Conservation (phyloP, 257 asterid genomes). For the Leptodermis oblonga region DNA sequence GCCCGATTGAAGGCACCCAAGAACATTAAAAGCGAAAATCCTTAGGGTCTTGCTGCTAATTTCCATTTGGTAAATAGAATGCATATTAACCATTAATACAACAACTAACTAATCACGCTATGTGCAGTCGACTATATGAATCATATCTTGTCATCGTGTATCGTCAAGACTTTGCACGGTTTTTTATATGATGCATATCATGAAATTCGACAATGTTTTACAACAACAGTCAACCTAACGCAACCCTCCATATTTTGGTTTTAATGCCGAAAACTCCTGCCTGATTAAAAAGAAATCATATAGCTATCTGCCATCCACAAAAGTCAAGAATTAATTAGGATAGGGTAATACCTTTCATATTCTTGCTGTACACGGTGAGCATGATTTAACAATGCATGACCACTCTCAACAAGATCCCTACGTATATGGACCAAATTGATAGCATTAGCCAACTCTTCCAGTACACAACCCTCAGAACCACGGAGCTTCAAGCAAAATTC, state of each 20-base stretch:
- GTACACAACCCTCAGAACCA: conserved; percentile 88
- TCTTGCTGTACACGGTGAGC: conserved; percentile 93
- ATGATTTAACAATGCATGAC: conserved; percentile 81
- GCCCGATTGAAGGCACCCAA: background rate
- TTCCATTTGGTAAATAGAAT: background rate
- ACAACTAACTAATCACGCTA: too few relatives aligned
- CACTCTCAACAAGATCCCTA: conserved; percentile 88
- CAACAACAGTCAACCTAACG: background rate
- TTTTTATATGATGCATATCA: too few relatives aligned
- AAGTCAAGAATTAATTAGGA: conserved; percentile 14
- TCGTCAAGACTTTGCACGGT: too few relatives aligned
- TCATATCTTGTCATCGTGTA: too few relatives aligned
- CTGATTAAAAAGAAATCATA: background rate
- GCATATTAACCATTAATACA: background rate
- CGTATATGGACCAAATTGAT: conserved; percentile 85
- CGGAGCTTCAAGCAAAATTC: conserved; percentile 94
- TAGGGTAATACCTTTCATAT: conserved; percentile 66
- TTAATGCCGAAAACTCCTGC: too few relatives aligned
- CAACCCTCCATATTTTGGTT: too few relatives aligned
- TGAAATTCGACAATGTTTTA: too few relatives aligned
- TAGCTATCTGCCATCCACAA: background rate
- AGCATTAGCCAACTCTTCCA: conserved; percentile 93
- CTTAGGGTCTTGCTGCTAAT: background rate
- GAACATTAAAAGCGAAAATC: background rate
- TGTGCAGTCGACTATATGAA: too few relatives aligned